phyloP scores from a whole-genome alignment of 495 filamentous ascomycete genomes.

The Trichoderma reesei region DNA sequence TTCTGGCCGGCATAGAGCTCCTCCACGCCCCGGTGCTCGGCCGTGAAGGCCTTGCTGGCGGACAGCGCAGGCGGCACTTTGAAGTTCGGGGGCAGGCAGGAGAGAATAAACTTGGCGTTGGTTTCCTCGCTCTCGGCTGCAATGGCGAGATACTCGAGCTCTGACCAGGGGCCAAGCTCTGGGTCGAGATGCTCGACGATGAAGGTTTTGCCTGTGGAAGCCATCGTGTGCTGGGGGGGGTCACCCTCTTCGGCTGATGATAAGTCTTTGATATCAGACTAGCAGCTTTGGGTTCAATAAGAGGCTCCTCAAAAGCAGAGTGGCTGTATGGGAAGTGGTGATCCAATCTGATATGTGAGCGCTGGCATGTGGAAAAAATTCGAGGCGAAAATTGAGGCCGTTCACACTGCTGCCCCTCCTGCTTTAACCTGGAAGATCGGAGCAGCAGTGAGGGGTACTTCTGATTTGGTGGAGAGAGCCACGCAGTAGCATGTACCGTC shows the following conservation, averaged over 20 bases:
- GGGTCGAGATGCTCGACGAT: slow-evolving; percentile 90
- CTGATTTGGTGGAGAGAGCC: too few species aligned
- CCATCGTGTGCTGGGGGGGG: not conserved
- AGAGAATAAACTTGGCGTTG: slow-evolving; percentile 67
- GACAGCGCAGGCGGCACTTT: slow-evolving; percentile 55
- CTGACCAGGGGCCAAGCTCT: slow-evolving; percentile 89
- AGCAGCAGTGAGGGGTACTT: too few species aligned
- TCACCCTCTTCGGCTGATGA: too few species aligned
- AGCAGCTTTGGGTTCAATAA: not conserved
- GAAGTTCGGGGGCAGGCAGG: slow-evolving; percentile 64
- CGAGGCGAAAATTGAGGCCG: not conserved
- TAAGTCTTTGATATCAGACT: too few species aligned
- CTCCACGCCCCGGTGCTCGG: slow-evolving; percentile 68
- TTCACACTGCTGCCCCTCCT: not conserved
- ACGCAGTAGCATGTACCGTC: too few species aligned
- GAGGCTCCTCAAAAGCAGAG: not conserved
- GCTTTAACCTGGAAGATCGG: too few species aligned
- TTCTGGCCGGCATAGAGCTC: slow-evolving; percentile 54
- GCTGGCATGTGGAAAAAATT: not conserved
- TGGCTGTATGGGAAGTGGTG: not conserved
- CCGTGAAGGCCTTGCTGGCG: slow-evolving; percentile 47
- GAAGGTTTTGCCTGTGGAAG: slow-evolving; percentile 46
- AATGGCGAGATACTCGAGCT: slow-evolving; percentile 81
- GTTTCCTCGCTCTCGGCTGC: slow-evolving; percentile 63
- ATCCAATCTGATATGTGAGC: too few species aligned